These are phyloP conservation scores for Coemansia sp. DNA, from an alignment of 192 early-diverging fungal species.

Conservation along the genomic window DNA sequence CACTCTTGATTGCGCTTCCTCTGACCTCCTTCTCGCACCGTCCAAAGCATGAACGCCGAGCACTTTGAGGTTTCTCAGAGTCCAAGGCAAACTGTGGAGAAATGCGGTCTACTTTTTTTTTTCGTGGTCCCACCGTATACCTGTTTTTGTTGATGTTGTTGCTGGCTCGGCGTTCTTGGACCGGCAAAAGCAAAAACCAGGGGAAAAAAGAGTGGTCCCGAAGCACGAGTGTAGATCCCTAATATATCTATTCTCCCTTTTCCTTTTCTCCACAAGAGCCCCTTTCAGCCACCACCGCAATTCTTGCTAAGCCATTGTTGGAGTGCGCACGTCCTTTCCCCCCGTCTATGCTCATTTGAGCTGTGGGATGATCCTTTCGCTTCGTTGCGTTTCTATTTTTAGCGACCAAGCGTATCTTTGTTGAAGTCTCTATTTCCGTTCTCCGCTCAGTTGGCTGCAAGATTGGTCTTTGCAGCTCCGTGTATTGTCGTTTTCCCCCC, in stretches of 20 bases:
- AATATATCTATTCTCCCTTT: slow-evolving; percentile 5
- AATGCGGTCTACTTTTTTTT: not conserved
- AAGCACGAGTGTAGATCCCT: slow-evolving; percentile 11
- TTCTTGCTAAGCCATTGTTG: not conserved
- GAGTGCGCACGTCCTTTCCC: slow-evolving; percentile 7
- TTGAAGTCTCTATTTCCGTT: not conserved
- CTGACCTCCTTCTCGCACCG: too few relatives aligned
- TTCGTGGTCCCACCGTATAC: not conserved
- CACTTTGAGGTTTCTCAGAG: not conserved
- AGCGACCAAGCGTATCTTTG: not conserved
- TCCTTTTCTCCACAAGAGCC: not conserved
- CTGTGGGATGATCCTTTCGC: slow-evolving; percentile 4
- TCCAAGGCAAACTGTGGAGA: not conserved
- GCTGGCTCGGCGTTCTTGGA: slow-evolving; percentile 3
- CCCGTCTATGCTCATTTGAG: not conserved
- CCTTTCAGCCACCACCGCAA: slow-evolving; percentile 1
- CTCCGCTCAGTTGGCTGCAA: not conserved
- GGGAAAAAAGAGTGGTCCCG: not conserved
- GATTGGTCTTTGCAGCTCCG: not conserved
- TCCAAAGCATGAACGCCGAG: too few relatives aligned
- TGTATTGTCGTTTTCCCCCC: too few relatives aligned
- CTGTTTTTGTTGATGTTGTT: not conserved
- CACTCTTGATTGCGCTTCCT: too few relatives aligned
- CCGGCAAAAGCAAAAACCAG: not conserved
- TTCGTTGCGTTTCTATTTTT: not conserved